Percentiles rank a stretch among this genome's conserved stretches.
Conservation (phyloP, 23 red algal species). For the Porphyridium purpureum region DNA sequence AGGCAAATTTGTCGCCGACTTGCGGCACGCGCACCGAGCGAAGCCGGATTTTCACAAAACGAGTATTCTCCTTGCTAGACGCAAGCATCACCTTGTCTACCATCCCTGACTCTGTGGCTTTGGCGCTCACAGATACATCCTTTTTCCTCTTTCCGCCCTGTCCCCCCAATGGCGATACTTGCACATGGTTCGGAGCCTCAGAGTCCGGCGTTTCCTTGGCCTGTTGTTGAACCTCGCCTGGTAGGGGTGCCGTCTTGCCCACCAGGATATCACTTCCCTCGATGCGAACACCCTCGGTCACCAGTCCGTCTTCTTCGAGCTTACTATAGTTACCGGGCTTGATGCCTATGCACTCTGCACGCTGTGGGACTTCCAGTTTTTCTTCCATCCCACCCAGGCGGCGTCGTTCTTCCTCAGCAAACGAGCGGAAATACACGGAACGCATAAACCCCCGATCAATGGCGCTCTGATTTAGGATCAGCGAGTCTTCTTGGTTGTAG, state of each 20-base stretch:
- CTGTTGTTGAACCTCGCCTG: slow-evolving; percentile 8
- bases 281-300: slow-evolving; percentile 65
- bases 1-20: slow-evolving; percentile 98
- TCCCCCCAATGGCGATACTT: background rate
- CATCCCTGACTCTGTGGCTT: slow-evolving; percentile 79
- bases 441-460: slow-evolving; percentile 92
- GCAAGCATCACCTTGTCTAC: slow-evolving; percentile 92
- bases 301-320: slow-evolving; percentile 84
- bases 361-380: slow-evolving; percentile 47
- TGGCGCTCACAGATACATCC: slow-evolving; percentile 70
- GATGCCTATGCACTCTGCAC: slow-evolving; percentile 35
- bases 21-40: slow-evolving; percentile 84
- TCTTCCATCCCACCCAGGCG: slow-evolving; percentile 55
- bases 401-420: slow-evolving; percentile 71
- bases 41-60: slow-evolving; percentile 76
- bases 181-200: background rate
- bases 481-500: slow-evolving; percentile 99
- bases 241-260: slow-evolving; percentile 40
- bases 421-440: slow-evolving; percentile 77
- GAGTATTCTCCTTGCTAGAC: slow-evolving; percentile 56
- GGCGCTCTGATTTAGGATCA: slow-evolving; percentile 89
- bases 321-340: slow-evolving; percentile 76
- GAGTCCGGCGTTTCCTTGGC: too few species aligned
- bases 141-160: slow-evolving; percentile 62
- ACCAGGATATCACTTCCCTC: slow-evolving; percentile 70